These are phyloP conservation scores for Ophiostoma populinum DNA, from an alignment of 2,329 filamentous ascomycete species.

Conservation along the genomic window DNA sequence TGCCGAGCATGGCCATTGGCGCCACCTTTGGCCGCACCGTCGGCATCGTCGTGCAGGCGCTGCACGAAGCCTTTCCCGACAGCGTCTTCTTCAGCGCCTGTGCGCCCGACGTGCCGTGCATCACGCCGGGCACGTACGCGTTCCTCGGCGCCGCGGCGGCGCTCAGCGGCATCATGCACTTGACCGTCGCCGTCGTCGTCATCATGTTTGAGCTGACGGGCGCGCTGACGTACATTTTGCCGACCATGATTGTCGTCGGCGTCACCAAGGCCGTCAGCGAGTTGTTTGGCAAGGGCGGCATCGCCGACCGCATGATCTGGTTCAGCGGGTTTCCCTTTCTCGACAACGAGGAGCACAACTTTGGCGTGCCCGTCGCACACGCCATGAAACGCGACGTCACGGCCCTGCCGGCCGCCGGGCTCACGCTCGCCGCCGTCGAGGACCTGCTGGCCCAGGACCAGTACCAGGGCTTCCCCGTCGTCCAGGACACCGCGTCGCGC, in stretches of 20 bases:
- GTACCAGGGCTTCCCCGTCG: slow-evolving; percentile 86
- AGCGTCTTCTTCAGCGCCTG: slow-evolving; percentile 80
- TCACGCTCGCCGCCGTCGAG: slow-evolving; percentile 63
- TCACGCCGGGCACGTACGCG: slow-evolving; percentile 93
- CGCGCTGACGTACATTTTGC: slow-evolving; percentile 90
- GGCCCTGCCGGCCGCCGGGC: slow-evolving; percentile 54
- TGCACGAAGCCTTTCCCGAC: slow-evolving; percentile 68
- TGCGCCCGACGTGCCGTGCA: slow-evolving; percentile 81
- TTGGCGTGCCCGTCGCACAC: slow-evolving; percentile 80
- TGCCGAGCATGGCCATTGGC: slow-evolving; percentile 93
- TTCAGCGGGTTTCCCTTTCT: slow-evolving; percentile 95
- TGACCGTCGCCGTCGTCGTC: slow-evolving; percentile 89
- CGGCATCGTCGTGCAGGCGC: slow-evolving; percentile 82
- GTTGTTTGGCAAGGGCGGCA: slow-evolving; percentile 85
- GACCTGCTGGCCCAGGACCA: slow-evolving; percentile 57
- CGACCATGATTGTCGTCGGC: slow-evolving; percentile 97
- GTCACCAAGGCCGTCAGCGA: slow-evolving; percentile 89
- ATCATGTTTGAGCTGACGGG: slow-evolving; percentile 99
- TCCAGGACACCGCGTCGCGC: slow-evolving; percentile 54
- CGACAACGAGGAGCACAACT: slow-evolving; percentile 95
- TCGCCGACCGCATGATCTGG: slow-evolving; percentile 97
- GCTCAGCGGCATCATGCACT: slow-evolving; percentile 92
- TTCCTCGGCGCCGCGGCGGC: slow-evolving; percentile 86
- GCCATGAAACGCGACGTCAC: slow-evolving; percentile 71
- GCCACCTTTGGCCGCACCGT: slow-evolving; percentile 85